These are phyloP conservation scores for Plenodomus biglobosus DNA, from an alignment of 2,329 filamentous ascomycete species.

Conservation along the genomic window DNA sequence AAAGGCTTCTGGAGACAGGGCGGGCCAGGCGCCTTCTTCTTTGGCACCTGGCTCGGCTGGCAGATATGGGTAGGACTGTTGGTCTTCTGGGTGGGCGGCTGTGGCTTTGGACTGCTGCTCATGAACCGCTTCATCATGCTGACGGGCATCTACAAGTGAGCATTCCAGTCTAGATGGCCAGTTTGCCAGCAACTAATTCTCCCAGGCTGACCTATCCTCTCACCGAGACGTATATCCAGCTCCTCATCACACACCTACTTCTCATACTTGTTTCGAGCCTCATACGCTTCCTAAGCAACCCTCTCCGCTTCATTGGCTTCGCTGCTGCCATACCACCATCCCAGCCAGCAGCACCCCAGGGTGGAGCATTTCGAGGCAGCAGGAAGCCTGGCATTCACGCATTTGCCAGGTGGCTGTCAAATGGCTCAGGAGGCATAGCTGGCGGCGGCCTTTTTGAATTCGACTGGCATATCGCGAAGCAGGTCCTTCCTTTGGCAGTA, in stretches of 20 bases:
- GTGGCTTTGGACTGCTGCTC: slow-evolving; percentile 50
- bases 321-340: slow-evolving; percentile 51
- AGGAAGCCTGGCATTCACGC: slow-evolving; percentile 27
- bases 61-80: slow-evolving; percentile 52
- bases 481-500: slow-evolving; percentile 53
- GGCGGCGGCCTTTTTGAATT: slow-evolving; percentile 59
- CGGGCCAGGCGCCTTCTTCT: slow-evolving; percentile 53
- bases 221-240: slow-evolving; percentile 54
- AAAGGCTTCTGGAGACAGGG: slow-evolving; percentile 43
- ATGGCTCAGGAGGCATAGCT: slow-evolving; percentile 52
- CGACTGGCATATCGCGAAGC: slow-evolving; percentile 50
- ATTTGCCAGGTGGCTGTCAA: slow-evolving; percentile 42
- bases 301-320: slow-evolving; percentile 48
- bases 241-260: slow-evolving; percentile 54
- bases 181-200: slow-evolving; percentile 16
- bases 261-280: slow-evolving; percentile 52
- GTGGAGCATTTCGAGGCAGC: slow-evolving; percentile 32
- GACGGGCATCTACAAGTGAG: slow-evolving; percentile 51
- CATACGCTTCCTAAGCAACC: slow-evolving; percentile 49
- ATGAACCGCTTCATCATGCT: slow-evolving; percentile 56
- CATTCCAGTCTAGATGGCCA: background rate
- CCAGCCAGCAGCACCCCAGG: slow-evolving; percentile 36
- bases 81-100: slow-evolving; percentile 53
- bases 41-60: slow-evolving; percentile 52
- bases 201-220: slow-evolving; percentile 56